Evolutionary conservation across 768 basidiomycete genomes (phyloP).

Genomic region (Hemileccinum impolitum): DNA sequence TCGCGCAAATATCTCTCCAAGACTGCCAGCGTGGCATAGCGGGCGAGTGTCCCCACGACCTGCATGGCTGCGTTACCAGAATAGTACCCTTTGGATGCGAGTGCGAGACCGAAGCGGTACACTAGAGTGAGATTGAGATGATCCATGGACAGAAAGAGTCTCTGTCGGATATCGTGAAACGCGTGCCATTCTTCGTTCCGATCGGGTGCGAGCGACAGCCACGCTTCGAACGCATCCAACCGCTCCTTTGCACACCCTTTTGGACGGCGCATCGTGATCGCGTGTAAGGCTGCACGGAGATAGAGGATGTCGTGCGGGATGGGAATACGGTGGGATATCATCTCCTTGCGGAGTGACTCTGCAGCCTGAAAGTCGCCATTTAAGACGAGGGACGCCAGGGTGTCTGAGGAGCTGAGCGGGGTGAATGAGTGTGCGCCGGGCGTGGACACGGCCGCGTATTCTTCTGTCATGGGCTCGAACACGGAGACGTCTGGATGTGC

Average conservation of each 20-base stretch:
- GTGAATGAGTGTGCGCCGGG: constrained; percentile 7
- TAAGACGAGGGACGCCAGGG: constrained; percentile 22
- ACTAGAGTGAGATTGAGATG: constrained; percentile 36
- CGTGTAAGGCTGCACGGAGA: constrained; percentile 34
- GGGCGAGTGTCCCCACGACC: constrained; percentile 40
- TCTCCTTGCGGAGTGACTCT: constrained; percentile 36
- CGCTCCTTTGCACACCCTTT: constrained; percentile 18
- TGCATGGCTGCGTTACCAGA: constrained; percentile 15
- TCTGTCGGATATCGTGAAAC: constrained; percentile 31
- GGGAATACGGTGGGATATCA: constrained; percentile 34
- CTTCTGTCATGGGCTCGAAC: constrained; percentile 35
- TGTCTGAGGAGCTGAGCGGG: constrained; percentile 24
- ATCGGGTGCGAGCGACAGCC: constrained; percentile 44
- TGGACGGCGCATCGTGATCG: constrained; percentile 21
- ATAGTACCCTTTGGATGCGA: constrained; percentile 47
- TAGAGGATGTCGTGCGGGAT: constrained; percentile 38
- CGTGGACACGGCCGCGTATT: constrained; percentile 27
- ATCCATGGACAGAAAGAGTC: constrained; percentile 28
- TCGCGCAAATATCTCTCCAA: constrained; percentile 38
- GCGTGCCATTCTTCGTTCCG: constrained; percentile 15
- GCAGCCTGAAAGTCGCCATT: constrained; percentile 28
- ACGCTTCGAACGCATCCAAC: constrained; percentile 32
- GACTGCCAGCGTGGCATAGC: constrained; percentile 37
- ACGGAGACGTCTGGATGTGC: constrained; percentile 30
- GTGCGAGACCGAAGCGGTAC: constrained; percentile 40